Conservation (phyloP, 2,329 filamentous ascomycete genomes). For the Fusarium phyllophilum region DNA sequence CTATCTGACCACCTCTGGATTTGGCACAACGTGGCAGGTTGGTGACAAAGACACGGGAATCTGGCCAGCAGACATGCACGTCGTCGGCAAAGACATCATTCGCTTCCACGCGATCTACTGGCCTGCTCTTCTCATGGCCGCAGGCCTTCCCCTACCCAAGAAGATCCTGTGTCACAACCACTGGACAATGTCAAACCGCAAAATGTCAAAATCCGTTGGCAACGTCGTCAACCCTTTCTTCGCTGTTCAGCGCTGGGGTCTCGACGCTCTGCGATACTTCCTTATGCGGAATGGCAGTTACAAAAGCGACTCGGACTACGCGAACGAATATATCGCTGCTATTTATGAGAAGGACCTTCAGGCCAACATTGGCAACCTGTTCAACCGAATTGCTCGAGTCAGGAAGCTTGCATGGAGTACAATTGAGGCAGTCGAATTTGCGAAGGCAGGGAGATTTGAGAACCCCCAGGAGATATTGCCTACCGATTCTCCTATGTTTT, state of each 20-base stretch:
- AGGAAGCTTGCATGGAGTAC: conserved; percentile 73
- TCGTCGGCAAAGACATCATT: conserved; percentile 96
- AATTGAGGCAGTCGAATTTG: conserved; percentile 61
- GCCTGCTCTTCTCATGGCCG: conserved; percentile 93
- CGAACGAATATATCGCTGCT: conserved; percentile 78
- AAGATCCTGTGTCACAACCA: conserved; percentile 90
- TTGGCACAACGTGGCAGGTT: conserved; percentile 70
- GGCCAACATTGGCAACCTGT: conserved; percentile 81
- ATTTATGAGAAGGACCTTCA: conserved; percentile 84
- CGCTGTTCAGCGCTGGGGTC: conserved; percentile 86
- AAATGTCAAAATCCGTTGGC: conserved; percentile 96
- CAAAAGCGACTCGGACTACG: conserved; percentile 82
- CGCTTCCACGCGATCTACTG: conserved; percentile 98
- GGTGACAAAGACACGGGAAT: conserved; percentile 69
- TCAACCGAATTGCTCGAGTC: conserved; percentile 74
- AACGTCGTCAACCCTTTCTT: conserved; percentile 96
- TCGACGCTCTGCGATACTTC: conserved; percentile 91
- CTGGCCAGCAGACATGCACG: conserved; percentile 92
- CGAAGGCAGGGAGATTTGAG: conserved; percentile 42
- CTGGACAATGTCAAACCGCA: conserved; percentile 90
- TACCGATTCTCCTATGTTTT: conserved; percentile 12
- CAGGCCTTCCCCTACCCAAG: conserved; percentile 81
- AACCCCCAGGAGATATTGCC: neutral
- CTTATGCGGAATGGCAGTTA: conserved; percentile 84
- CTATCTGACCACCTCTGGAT: conserved; percentile 89